A percentile compares a stretch with the other conserved stretches of the same genome.
phyloP scores from a whole-genome alignment of 2,329 filamentous ascomycete genomes.

The Phaeosphaeriaceae sp. region DNA sequence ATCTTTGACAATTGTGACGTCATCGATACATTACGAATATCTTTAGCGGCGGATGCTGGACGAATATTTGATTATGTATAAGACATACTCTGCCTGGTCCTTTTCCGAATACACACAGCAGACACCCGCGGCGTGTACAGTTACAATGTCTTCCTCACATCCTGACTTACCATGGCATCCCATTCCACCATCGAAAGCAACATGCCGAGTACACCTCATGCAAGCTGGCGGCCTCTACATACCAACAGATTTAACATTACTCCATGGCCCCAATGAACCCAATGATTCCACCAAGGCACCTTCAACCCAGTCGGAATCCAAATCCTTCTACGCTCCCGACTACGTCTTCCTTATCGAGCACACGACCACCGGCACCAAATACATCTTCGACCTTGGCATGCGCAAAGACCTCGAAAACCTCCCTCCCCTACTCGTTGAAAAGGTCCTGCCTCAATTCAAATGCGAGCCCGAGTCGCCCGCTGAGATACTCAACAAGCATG shows the following conservation, averaged over 20 bases:
- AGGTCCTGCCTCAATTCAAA: slow-evolving; percentile 50
- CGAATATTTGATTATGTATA: neutral
- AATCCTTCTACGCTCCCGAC: slow-evolving; percentile 35
- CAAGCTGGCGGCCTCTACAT: slow-evolving; percentile 53
- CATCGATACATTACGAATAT: neutral
- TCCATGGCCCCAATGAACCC: slow-evolving; percentile 52
- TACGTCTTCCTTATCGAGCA: slow-evolving; percentile 43
- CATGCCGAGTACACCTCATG: slow-evolving; percentile 42
- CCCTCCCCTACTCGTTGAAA: slow-evolving; percentile 51
- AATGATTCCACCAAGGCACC: slow-evolving; percentile 44
- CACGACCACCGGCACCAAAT: slow-evolving; percentile 41
- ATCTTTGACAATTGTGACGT: slow-evolving; percentile 3
- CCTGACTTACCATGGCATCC: slow-evolving; percentile 30
- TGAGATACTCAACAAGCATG: slow-evolving; percentile 35
- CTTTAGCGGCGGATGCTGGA: neutral
- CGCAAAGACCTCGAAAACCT: slow-evolving; percentile 52
- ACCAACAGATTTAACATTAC: slow-evolving; percentile 55
- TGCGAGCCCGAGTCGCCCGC: slow-evolving; percentile 39
- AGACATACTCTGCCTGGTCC: neutral
- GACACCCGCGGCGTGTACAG: neutral
- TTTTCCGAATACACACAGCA: no score
- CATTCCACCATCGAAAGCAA: slow-evolving; percentile 29
- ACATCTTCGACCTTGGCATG: slow-evolving; percentile 63
- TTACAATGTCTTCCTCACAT: slow-evolving; percentile 3
- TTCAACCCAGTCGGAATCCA: slow-evolving; percentile 42